These are phyloP conservation scores for Lentinula novae-zelandiae DNA, from an alignment of 1,284 basidiomycete genomes.

Conservation along the genomic window DNA sequence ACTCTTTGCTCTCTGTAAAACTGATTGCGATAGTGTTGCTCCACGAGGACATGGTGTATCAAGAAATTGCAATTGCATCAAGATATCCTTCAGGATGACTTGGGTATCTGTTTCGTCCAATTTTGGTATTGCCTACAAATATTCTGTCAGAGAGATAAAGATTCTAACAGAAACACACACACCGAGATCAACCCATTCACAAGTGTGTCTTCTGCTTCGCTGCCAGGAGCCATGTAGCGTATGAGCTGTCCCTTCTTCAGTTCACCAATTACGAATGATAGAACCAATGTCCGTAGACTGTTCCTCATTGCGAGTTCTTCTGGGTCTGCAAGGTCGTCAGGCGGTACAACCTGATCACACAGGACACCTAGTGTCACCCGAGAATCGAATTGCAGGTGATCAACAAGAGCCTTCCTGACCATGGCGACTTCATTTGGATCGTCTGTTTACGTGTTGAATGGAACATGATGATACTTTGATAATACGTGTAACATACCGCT, in stretches of 20 bases:
- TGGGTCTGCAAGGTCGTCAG: conserved; percentile 34
- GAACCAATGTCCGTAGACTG: conserved; percentile 52
- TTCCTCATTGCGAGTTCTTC: conserved; percentile 58
- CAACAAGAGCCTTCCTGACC: conserved; percentile 55
- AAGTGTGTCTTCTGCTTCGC: conserved; percentile 45
- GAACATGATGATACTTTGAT: not conserved
- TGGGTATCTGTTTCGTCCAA: conserved; percentile 37
- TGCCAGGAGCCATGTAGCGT: conserved; percentile 41
- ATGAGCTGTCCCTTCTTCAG: conserved; percentile 44
- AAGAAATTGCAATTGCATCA: conserved; percentile 47
- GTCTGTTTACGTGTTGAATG: conserved; percentile 35
- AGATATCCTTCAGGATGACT: conserved; percentile 49
- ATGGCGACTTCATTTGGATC: conserved; percentile 60
- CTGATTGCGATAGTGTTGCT: conserved; percentile 37
- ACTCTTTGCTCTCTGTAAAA: conserved; percentile 39
- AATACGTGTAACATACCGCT: conserved; percentile 47
- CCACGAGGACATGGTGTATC: conserved; percentile 31
- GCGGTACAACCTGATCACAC: conserved; percentile 59
- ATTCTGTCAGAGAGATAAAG: conserved; percentile 4
- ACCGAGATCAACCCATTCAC: conserved; percentile 50
- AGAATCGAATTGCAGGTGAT: conserved; percentile 63
- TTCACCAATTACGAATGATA: conserved; percentile 54
- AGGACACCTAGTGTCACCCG: conserved; percentile 59
- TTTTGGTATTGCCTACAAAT: conserved; percentile 45
- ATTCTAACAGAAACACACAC: conserved; percentile 14